Conservation (phyloP, 495 filamentous ascomycete genomes). For the Aspergillus cavernicola region DNA sequence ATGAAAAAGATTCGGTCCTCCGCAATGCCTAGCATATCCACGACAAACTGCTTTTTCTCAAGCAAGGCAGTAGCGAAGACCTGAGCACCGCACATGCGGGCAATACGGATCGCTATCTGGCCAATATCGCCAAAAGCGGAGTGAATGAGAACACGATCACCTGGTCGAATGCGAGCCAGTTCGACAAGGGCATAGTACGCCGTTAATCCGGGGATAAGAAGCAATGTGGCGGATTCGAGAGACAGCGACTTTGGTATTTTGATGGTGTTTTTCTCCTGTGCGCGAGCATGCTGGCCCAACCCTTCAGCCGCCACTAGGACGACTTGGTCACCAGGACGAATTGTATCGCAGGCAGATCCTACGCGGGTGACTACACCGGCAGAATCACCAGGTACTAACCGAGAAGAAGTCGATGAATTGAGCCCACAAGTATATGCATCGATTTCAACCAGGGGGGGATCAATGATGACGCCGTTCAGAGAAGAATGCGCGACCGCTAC, state of each 20-base stretch:
- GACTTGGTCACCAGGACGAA: conserved; percentile 21
- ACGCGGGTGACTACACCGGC: conserved; percentile 32
- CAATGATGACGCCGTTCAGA: background rate
- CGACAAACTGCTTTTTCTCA: conserved; percentile 1
- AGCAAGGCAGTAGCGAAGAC: conserved; percentile 51
- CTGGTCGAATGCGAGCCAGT: conserved; percentile 18
- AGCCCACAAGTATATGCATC: background rate
- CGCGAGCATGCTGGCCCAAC: background rate
- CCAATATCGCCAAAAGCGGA: conserved; percentile 35
- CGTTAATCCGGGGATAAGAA: conserved; percentile 16
- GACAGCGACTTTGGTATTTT: conserved; percentile 16
- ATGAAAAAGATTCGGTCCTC: background rate
- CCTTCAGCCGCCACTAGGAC: background rate
- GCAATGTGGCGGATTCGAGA: conserved; percentile 8
- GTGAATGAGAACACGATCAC: conserved; percentile 29
- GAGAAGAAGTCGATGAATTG: background rate
- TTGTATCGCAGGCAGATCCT: conserved; percentile 14
- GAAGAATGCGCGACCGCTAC: background rate
- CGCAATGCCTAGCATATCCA: background rate
- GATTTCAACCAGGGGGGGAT: conserved; percentile 10
- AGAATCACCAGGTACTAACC: conserved; percentile 19
- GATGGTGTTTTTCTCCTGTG: background rate
- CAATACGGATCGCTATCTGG: conserved; percentile 52
- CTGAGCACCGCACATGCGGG: conserved; percentile 48
- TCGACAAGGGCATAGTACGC: conserved; percentile 22